Percentiles rank a stretch among this genome's conserved stretches.
Conservation (phyloP, 352 stramenopile species). For the Globisporangium radiosum region DNA sequence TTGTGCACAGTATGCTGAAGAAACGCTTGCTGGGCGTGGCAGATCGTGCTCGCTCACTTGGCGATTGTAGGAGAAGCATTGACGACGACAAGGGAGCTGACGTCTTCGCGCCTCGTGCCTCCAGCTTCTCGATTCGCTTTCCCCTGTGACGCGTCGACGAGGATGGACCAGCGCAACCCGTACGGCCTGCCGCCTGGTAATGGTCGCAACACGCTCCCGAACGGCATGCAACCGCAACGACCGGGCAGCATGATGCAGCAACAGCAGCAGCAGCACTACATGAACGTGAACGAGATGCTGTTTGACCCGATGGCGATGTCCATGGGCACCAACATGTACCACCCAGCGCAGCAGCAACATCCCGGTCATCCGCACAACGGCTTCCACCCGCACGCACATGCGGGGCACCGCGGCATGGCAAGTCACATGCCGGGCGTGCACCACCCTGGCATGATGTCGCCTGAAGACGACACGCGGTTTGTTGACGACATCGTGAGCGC, state of each 20-base stretch:
- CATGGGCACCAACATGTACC: conserved; percentile 57
- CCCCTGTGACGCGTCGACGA: background rate
- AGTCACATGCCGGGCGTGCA: conserved; percentile 25
- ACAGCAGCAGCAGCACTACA: conserved; percentile 60
- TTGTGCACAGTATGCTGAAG: too few species aligned
- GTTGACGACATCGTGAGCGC: conserved; percentile 65
- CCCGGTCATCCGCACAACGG: conserved; percentile 14
- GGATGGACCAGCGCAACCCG: conserved; percentile 59
- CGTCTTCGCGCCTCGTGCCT: background rate
- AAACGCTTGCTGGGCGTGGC: too few species aligned
- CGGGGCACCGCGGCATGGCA: conserved; percentile 24
- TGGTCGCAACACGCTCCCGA: conserved; percentile 25
- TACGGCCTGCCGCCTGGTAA: conserved; percentile 42
- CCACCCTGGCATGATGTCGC: conserved; percentile 41
- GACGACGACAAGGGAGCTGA: too few species aligned
- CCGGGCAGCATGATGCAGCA: conserved; percentile 29
- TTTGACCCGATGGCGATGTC: conserved; percentile 57
- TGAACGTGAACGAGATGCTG: conserved; percentile 75
- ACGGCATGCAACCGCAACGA: conserved; percentile 34
- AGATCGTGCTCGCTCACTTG: conserved; percentile 2
- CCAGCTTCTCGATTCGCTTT: background rate
- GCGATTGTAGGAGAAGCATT: conserved; percentile 3
- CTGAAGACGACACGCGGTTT: conserved; percentile 60
- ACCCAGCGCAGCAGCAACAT: conserved; percentile 44
- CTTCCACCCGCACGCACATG: conserved; percentile 16